These are phyloP conservation scores for Dimocarpus longan DNA, from an alignment of 345 rosid species.

Conservation along the genomic window DNA sequence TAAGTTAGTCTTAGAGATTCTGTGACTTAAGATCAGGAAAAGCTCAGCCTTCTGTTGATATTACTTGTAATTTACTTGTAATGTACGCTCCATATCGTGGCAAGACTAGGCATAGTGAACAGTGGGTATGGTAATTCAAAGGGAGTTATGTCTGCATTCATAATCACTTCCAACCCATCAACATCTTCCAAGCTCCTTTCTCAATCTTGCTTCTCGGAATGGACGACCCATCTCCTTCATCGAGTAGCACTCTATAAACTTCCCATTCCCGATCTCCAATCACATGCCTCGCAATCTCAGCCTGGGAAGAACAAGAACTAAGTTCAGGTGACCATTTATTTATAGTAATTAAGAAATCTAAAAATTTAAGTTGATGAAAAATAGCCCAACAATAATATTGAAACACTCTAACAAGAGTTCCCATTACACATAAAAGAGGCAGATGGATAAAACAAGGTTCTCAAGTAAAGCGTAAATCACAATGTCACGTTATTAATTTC, in stretches of 20 bases:
- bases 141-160: neutral
- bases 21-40: neutral
- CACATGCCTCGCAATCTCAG: constrained; percentile 76
- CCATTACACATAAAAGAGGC: too few species aligned
- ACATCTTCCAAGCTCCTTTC: constrained; percentile 79
- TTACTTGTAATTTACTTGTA: constrained; percentile 15
- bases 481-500: neutral
- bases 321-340: too few species aligned
- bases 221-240: constrained; percentile 66
- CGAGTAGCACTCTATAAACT: constrained; percentile 80
- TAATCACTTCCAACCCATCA: constrained; percentile 87
- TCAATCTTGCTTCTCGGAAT: constrained; percentile 57
- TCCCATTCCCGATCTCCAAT: constrained; percentile 87
- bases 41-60: constrained; percentile 6
- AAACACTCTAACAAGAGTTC: too few species aligned
- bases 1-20: neutral
- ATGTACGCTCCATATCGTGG: neutral
- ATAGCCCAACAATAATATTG: too few species aligned
- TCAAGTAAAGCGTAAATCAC: too few species aligned
- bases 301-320: too few species aligned
- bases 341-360: too few species aligned
- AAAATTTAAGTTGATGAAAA: too few species aligned
- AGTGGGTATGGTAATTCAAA: neutral
- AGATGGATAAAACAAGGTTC: too few species aligned
- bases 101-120: neutral